A percentile compares a stretch with the other conserved stretches of the same genome.
Evolutionary conservation across 345 rosid species (phyloP).

Genomic region (Ceriops decandra): DNA sequence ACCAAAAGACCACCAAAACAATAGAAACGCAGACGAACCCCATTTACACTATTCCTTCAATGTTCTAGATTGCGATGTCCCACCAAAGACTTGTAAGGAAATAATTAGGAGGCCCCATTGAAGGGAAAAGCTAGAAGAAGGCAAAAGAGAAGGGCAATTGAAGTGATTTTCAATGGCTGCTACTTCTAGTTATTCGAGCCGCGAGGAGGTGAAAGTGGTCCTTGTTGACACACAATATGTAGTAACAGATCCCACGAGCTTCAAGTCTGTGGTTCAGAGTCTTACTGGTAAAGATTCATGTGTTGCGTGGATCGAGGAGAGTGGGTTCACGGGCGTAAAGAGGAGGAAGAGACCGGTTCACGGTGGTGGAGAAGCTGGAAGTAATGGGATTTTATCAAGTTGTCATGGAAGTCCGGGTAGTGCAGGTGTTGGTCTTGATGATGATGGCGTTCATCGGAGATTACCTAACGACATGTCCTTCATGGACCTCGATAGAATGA

Average conservation of each 20-base stretch:
- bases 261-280: constrained; percentile 62
- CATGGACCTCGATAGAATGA: constrained; percentile 32
- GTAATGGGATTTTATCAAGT: too few species aligned
- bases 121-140: not conserved
- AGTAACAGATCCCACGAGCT: constrained; percentile 46
- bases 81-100: too few species aligned
- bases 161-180: constrained; percentile 6
- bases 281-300: constrained; percentile 63
- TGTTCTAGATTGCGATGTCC: too few species aligned
- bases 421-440: not conserved
- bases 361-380: not conserved
- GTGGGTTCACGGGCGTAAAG: constrained; percentile 13
- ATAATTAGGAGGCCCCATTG: too few species aligned
- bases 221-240: constrained; percentile 54
- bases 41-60: too few species aligned
- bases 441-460: constrained; percentile 1
- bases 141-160: not conserved
- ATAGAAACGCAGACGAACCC: too few species aligned
- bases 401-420: not conserved
- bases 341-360: constrained; percentile 13
- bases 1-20: not conserved
- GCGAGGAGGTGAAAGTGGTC: constrained; percentile 41
- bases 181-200: not conserved
- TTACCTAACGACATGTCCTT: constrained; percentile 25
- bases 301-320: constrained; percentile 31